Evolutionary conservation across 306 rosid genomes (phyloP).

Genomic region (Vigna angularis): DNA sequence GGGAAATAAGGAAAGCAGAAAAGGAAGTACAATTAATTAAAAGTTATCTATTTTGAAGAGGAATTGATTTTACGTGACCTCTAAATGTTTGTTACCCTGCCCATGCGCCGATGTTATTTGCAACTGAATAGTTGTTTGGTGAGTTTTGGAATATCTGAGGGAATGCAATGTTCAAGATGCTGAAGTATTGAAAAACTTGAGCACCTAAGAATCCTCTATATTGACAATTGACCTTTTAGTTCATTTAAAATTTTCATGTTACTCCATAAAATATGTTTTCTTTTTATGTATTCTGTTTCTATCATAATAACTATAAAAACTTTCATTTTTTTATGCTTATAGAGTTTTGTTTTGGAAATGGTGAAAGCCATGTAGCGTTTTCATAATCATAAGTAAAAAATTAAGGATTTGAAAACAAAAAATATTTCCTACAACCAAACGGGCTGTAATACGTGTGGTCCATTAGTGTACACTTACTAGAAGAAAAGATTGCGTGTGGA

Average conservation of each 20-base stretch:
- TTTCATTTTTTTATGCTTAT: background rate
- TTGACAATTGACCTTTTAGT: conserved; percentile 23
- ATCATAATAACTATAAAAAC: background rate
- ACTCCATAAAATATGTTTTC: background rate
- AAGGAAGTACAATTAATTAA: conserved; percentile 25
- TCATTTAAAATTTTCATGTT: background rate
- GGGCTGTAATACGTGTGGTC: background rate
- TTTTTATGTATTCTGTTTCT: background rate
- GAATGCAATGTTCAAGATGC: background rate
- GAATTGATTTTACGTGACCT: conserved; percentile 10
- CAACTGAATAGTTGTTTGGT: conserved; percentile 29
- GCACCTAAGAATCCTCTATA: conserved; percentile 34
- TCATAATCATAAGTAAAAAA: background rate
- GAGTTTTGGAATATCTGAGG: conserved; percentile 16
- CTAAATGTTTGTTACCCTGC: conserved; percentile 27
- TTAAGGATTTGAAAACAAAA: background rate
- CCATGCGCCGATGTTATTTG: conserved; percentile 24
- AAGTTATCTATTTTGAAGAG: conserved; percentile 28
- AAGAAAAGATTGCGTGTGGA: conserved; percentile 27
- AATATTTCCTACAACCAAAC: background rate
- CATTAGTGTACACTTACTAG: background rate
- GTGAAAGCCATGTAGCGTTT: background rate
- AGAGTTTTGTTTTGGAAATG: background rate
- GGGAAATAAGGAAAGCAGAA: conserved; percentile 15
- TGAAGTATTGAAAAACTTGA: background rate